Percentiles rank a stretch among this genome's conserved stretches.
phyloP scores from a whole-genome alignment of 148 eudicot genomes.

The Vaccinium macrocarpon region DNA sequence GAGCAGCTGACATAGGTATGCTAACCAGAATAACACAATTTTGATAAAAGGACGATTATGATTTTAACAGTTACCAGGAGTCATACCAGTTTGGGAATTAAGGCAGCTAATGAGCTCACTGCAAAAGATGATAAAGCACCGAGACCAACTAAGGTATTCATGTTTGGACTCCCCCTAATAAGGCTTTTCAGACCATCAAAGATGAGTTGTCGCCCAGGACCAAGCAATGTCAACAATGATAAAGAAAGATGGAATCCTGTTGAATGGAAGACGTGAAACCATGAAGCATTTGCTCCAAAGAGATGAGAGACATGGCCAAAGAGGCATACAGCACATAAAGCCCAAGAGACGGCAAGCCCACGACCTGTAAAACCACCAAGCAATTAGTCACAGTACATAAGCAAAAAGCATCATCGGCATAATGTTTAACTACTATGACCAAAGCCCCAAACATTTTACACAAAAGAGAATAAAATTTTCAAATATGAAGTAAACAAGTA shows the following conservation, averaged over 20 bases:
- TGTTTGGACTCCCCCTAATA: conserved; percentile 83
- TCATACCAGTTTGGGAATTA: conserved; percentile 77
- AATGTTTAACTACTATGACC: background rate
- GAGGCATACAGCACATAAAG: conserved; percentile 88
- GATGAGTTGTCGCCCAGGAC: conserved; percentile 90
- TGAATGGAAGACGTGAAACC: conserved; percentile 89
- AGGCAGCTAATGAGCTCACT: conserved; percentile 87
- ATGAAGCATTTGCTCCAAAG: conserved; percentile 77
- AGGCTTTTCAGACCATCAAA: conserved; percentile 91
- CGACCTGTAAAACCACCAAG: conserved; percentile 52
- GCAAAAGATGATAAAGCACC: conserved; percentile 96
- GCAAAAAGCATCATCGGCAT: background rate
- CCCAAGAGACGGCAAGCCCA: conserved; percentile 95
- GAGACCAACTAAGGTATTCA: conserved; percentile 99
- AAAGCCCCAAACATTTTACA: background rate
- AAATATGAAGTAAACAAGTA: background rate
- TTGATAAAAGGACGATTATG: background rate
- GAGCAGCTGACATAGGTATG: background rate
- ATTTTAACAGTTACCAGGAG: conserved; percentile 17
- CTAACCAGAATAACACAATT: background rate
- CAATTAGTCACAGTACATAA: background rate
- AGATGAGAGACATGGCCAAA: conserved; percentile 91
- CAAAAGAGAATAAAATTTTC: background rate
- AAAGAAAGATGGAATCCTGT: conserved; percentile 87
- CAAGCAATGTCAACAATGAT: conserved; percentile 83